A percentile compares a stretch with the other conserved stretches of the same genome.
Evolutionary conservation across 2,329 filamentous ascomycete species (phyloP).

Genomic region (Claviceps sp.): DNA sequence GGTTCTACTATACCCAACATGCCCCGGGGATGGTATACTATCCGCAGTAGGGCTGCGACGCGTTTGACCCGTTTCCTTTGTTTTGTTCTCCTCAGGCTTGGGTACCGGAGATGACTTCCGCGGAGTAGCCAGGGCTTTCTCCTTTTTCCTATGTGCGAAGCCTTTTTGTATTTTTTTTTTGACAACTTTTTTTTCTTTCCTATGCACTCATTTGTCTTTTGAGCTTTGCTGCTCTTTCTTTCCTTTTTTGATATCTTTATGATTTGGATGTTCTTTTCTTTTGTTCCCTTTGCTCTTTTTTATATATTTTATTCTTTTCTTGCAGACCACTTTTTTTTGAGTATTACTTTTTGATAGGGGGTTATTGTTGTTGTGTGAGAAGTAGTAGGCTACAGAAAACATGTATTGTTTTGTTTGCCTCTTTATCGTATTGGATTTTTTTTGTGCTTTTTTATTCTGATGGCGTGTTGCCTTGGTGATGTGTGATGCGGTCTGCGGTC

Average conservation of each 20-base stretch:
- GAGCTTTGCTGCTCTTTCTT: neutral
- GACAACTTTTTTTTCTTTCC: neutral
- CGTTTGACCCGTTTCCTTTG: conserved; percentile 10
- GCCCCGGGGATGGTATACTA: conserved; percentile 47
- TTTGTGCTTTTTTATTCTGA: too few species aligned
- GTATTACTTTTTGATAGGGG: too few species aligned
- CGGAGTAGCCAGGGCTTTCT: conserved; percentile 5
- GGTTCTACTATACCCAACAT: conserved; percentile 56
- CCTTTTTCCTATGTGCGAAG: neutral
- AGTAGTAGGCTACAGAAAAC: too few species aligned
- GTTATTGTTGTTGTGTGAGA: too few species aligned
- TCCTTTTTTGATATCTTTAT: neutral
- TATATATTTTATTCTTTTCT: neutral
- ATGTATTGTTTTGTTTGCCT: too few species aligned
- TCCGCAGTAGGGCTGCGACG: conserved; percentile 34
- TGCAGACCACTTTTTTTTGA: neutral
- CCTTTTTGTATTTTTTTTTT: conserved; percentile 2
- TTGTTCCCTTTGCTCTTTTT: neutral
- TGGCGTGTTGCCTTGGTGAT: too few species aligned
- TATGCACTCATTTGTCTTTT: neutral
- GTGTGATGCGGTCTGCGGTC: too few species aligned
- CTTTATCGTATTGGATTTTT: too few species aligned
- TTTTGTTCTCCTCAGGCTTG: conserved; percentile 12
- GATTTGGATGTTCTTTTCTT: neutral
- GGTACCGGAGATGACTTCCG: conserved; percentile 20